Evolutionary conservation across 2,329 filamentous ascomycete genomes (phyloP).

Genomic region (Trichoderma sp.): DNA sequence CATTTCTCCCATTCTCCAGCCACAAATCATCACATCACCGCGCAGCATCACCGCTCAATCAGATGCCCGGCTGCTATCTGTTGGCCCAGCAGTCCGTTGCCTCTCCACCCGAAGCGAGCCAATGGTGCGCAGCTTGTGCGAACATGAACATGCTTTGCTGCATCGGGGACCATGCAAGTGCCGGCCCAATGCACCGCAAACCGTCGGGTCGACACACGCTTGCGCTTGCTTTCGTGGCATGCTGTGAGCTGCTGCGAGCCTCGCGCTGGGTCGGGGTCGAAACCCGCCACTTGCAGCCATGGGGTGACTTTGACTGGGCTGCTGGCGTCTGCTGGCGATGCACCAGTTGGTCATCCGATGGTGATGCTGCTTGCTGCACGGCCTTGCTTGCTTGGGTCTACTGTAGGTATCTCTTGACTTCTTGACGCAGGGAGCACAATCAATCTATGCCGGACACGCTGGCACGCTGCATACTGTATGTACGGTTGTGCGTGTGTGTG

Average conservation of each 20-base stretch:
- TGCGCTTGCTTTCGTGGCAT: slow-evolving; percentile 45
- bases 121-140: slow-evolving; percentile 6
- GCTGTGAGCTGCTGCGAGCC: slow-evolving; percentile 27
- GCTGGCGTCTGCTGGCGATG: slow-evolving; percentile 6
- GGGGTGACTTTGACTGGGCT: slow-evolving; percentile 6
- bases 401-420: not conserved
- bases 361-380: slow-evolving; percentile 9
- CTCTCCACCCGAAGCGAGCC: slow-evolving; percentile 19
- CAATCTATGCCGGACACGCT: slow-evolving; percentile 20
- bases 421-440: not conserved
- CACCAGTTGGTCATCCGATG: slow-evolving; percentile 22
- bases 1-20: not conserved
- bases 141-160: slow-evolving; percentile 20
- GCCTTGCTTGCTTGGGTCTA: not conserved
- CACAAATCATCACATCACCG: not conserved
- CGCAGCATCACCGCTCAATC: slow-evolving; percentile 11
- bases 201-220: slow-evolving; percentile 31
- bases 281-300: slow-evolving; percentile 8
- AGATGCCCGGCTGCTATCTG: not conserved
- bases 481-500: not conserved
- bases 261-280: not conserved
- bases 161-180: slow-evolving; percentile 22
- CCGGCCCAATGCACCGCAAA: slow-evolving; percentile 23
- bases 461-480: not conserved
- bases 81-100: slow-evolving; percentile 8